Evolutionary conservation across 768 basidiomycete genomes (phyloP), one percentile per base, ranked within the genome.

Genomic region (Mycena indigotica): DNA sequence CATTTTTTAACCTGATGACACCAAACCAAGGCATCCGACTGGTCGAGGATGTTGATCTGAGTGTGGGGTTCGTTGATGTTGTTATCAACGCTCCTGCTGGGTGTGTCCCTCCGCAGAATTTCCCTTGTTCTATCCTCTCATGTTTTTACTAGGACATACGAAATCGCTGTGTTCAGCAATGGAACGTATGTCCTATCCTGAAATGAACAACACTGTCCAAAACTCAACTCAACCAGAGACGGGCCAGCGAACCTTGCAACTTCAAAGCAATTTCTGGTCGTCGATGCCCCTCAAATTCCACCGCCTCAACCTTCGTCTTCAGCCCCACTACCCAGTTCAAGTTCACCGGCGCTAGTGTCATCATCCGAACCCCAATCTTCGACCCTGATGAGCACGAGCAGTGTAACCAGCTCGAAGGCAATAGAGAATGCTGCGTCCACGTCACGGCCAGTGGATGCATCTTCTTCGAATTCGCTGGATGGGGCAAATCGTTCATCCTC

Each of bases 1-100:
- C 57, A 1, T 58, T 39, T 21, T 58, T 58, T 45, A 58, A 58
- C 41, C 45, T 58, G 21, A 35, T 15, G 5, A 45, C 21, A 12
- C 4, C 51, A 1, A 25, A 51, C 16, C 52, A 58, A 19, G 57
- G 29, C 16, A 25, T 32, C 1, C 15, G 57, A 25, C 32, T 58
- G 8, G 52, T 35, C 6, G 39, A 58, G 16, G 28, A 58, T 23
- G 39, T 54, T 13, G 57, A 58, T 40, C 28, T 53, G n/a, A 52
- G 29, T 21, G 23, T 28, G 23, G 57, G 57, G 4, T 58, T 58
- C 35, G 52, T 53, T 19, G 52, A 54, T 41, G 46, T 58, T 15
- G 19, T 39, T 23, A 53, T 58, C 19, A 3, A 28, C 4, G 52
- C 50, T n/a, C 30, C 52, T 6, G 50, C 57, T 15, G 57, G 57